Conservation (phyloP, 257 asterid species). For the Fraxinus cuspidata region DNA sequence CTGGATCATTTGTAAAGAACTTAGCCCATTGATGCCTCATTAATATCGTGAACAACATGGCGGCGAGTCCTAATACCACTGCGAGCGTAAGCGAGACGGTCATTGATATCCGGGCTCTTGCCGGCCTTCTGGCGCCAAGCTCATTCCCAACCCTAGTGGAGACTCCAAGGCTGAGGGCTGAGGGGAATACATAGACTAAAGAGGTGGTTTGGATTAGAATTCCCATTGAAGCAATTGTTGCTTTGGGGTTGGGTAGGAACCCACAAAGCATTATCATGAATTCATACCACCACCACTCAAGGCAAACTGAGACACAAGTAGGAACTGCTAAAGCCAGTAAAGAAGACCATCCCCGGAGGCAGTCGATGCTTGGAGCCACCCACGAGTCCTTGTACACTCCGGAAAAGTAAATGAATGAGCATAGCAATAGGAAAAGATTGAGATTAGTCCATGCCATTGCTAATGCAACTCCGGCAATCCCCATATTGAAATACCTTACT, state of each 20-base stretch:
- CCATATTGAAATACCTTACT: conserved; percentile 57
- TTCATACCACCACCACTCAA: conserved; percentile 99
- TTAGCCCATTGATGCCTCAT: conserved; percentile 78
- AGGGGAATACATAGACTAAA: conserved; percentile 82
- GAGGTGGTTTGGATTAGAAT: conserved; percentile 85
- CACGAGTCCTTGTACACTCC: conserved; percentile 68
- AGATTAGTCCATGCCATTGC: conserved; percentile 85
- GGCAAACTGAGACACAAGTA: conserved; percentile 78
- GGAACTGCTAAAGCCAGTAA: conserved; percentile 67
- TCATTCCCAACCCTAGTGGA: conserved; percentile 80
- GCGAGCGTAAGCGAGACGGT: conserved; percentile 58
- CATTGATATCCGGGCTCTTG: conserved; percentile 58
- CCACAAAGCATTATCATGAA: conserved; percentile 90
- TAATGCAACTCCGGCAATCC: conserved; percentile 70
- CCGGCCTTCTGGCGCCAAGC: conserved; percentile 75
- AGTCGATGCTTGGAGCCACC: conserved; percentile 68
- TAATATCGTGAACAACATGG: conserved; percentile 63
- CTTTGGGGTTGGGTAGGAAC: conserved; percentile 59
- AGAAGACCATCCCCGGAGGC: conserved; percentile 72
- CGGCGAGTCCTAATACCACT: conserved; percentile 54
- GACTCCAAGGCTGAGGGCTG: conserved; percentile 77
- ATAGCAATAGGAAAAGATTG: conserved; percentile 60
- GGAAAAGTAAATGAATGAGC: conserved; percentile 53
- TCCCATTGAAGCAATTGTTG: conserved; percentile 90
- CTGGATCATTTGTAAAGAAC: conserved; percentile 64